Base-by-base conservation (phyloP, 2,329 filamentous ascomycete species). In the Pestalotiopsis sp. region DNA sequence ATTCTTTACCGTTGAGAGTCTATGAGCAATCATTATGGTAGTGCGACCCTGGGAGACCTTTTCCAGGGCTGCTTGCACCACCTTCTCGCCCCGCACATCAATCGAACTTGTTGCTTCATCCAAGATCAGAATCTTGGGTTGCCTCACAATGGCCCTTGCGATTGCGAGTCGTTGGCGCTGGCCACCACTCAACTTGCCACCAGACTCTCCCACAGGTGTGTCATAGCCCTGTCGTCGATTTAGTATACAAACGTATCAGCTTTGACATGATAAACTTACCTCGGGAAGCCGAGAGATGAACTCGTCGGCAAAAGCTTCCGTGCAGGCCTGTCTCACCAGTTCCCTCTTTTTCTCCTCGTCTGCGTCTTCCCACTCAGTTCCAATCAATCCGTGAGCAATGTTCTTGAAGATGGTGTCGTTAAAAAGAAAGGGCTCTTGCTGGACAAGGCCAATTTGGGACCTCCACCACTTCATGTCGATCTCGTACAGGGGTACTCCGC, bases 381-480 rank as follows among this genome's bases (percentile, higher is more conserved):
- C 82, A 62, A 86, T 80, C 1, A 91, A 76, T 0, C 90, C 90
- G 72, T 86, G 86, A 1, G 85, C 83, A 4, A 92, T 88, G 70
- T 92, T 92, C 12, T 85, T 83, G 72, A 83, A 88, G 40, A 92
- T 90, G 0, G 87, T 88, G 25, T 89, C 85, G 73, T 91, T 90
- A 78, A 92, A 92, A 1, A 92, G 82, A 68, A 91, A 90, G 0
- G 90, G 89, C 68, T 92, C 90, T 75, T 92, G 90, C 72, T 91
- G 89, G 1, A 92, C 90, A 13, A 92, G 81, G 0, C 89, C 88
- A 69, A 92, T 91, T 69, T 89, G 85, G 3, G 83, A 83, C 67
- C 86, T 83, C 90, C 78, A 92, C 84, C 75, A 93, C 71, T 89
- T 90, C 40, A 92, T 75, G 56, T 92, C 85, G 38, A 92, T 82